Percentiles rank a stretch among this genome's conserved stretches.
phyloP scores from a whole-genome alignment of 1,284 basidiomycete species.

The Cutaneotrichosporon sp. region DNA sequence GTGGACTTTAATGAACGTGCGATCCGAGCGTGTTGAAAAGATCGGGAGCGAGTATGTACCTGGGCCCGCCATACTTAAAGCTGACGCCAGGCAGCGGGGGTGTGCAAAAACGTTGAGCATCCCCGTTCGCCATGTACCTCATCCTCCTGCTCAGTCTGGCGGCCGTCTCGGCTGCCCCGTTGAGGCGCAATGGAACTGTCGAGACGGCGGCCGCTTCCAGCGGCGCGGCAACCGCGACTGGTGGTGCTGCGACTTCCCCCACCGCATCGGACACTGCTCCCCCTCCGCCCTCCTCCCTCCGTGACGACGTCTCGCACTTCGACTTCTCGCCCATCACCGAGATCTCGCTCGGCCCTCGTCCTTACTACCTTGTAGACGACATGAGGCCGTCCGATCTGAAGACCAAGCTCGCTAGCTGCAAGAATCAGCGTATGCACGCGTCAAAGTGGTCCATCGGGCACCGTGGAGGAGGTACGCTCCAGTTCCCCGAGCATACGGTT shows the following conservation, averaged over 20 bases:
- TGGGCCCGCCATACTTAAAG: no score
- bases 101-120: no score
- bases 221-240: no score
- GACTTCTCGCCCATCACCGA: constrained; percentile 9
- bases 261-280: neutral
- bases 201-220: no score
- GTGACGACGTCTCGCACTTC: neutral
- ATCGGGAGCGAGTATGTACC: no score
- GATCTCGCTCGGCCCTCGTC: constrained; percentile 19
- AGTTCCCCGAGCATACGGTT: constrained; percentile 24
- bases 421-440: neutral
- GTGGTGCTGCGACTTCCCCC: neutral
- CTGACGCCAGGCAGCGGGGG: no score
- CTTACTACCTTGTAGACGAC: constrained; percentile 23
- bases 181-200: no score
- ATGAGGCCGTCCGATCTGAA: constrained; percentile 17
- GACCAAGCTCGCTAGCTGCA: constrained; percentile 16
- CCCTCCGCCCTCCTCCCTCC: neutral
- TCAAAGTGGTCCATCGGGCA: constrained; percentile 14
- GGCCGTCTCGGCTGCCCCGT: no score
- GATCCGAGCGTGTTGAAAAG: no score
- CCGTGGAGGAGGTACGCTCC: constrained; percentile 21
- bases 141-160: no score
- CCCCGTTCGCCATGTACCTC: no score
- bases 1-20: no score